Base-by-base conservation (phyloP, 345 rosid genomes). In the Euphorbia lathyris region DNA sequence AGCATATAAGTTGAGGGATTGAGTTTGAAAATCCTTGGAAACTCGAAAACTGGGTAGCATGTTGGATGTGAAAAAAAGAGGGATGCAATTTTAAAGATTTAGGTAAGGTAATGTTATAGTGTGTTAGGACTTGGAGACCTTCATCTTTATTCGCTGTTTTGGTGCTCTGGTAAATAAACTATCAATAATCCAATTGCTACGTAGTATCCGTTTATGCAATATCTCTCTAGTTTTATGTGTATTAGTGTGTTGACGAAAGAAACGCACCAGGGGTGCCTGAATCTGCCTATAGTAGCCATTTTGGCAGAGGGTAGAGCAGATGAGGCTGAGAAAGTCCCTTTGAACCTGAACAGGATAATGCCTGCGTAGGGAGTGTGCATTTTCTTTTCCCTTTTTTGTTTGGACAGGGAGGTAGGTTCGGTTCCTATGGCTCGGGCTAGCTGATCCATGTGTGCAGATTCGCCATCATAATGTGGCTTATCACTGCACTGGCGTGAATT, bases 301-400 rank as follows among this genome's bases (percentile, higher is more conserved):
- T 66, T 55, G 75, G 27, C 27, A 60, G 63, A 70, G 23, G 67
- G 67, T 59, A 71, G 60, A 66, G 86, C 79, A 79, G 86, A 69
- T 73, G 82, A 83, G 98, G 99, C 99, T 95, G 99, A 92, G 99
- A 95, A 84, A 90, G 99, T 90, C 97, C 99, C 99, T 95, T 92
- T 77, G 99, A 90, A 92, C 99, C 99, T 95, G 99, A 95, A 85
- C 99, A 88, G 99, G 99, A 82, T 90, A 92, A 95, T 92, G 78
- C 99, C 97, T 90, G 99, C 99, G 97, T 84, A 92, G 98, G 99
- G 98, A 95, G 98, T 69, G 98, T 95, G 99, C 98, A 58, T 73
- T 83, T 81, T 80, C 36, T 77, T 75, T 82, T 74, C 63, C 65
- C 2, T 45, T 70, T 51, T 32, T 77, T 36, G 47, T 72, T 75